phyloP scores from a whole-genome alignment of 805 yeast genomes.

The Pichia californica region DNA sequence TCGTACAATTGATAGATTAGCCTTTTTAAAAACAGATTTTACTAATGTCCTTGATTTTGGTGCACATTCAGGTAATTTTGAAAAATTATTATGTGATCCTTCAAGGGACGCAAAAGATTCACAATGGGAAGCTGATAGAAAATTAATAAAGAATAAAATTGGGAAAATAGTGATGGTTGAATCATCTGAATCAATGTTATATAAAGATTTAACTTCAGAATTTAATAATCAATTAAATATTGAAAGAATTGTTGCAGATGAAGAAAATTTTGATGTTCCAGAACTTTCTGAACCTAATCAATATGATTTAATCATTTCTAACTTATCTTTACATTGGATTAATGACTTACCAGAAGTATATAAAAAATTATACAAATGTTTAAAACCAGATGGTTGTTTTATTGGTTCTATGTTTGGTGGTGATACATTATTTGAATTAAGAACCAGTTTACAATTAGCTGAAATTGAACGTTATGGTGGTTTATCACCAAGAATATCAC shows the following conservation, averaged over 20 bases:
- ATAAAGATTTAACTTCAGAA: constrained; percentile 41
- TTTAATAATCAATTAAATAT: constrained; percentile 42
- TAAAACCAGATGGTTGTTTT: constrained; percentile 77
- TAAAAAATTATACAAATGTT: constrained; percentile 45
- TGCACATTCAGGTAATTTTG: constrained; percentile 57
- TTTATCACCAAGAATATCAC: constrained; percentile 73
- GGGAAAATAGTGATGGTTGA: constrained; percentile 61
- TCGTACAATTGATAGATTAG: constrained; percentile 67
- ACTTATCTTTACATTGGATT: constrained; percentile 76
- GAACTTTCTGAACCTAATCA: constrained; percentile 31
- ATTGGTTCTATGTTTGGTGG: constrained; percentile 80
- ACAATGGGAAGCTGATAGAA: constrained; percentile 46
- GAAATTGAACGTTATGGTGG: constrained; percentile 78
- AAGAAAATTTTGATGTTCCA: constrained; percentile 49
- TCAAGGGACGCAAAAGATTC: constrained; percentile 30
- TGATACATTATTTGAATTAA: constrained; percentile 75
- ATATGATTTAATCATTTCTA: constrained; percentile 69
- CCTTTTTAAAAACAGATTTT: constrained; percentile 63
- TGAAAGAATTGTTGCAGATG: constrained; percentile 55
- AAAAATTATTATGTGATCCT: constrained; percentile 29
- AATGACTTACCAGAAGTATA: constrained; percentile 72
- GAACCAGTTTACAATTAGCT: constrained; percentile 76
- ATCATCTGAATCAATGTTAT: constrained; percentile 45
- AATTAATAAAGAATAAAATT: constrained; percentile 45
- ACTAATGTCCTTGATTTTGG: constrained; percentile 65